Base-by-base conservation (phyloP, 2,329 filamentous ascomycete genomes). In the Thelonectria rubi region DNA sequence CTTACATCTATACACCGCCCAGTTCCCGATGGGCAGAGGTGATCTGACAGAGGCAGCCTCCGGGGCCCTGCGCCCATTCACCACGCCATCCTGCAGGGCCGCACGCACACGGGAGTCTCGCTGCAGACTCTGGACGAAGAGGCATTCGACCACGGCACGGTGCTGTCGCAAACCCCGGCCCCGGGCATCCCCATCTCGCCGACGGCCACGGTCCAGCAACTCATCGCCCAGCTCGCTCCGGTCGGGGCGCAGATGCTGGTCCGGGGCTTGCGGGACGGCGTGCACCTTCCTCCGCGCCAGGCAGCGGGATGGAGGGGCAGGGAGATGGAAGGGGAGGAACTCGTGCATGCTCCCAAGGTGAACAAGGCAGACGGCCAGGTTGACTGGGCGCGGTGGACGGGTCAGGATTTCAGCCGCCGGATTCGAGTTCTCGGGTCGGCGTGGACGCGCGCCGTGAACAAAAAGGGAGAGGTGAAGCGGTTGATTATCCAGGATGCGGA, bases 21-120 rank as follows among this genome's bases (percentile, higher is more conserved):
- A 34, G 12, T 34, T 53, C n/a, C 32, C 17, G 21, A 20, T 7
- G 14, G 14, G 46, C 14, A 45, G 20, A 11, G 43, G 18, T 14
- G 18, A 20, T 24, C 60, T 72, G 47, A 72, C 47, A 42, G 3
- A n/a, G 5, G 37, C 59, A 92, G 90, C 74, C 87, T 97, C 61
- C 89, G 91, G 60, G 95, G 95, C 2, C 86, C 95, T 11, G 92
- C 95, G 2, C 95, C 95, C 0, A 82, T 99, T 14, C 91, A 97
- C 65, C 91, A 94, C 76, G 88, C 92, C n/a, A 82, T 98, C 37
- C 81, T 98, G 14, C 79, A 84, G 26, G 79, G 83, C 12, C 81
- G 86, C 56, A 71, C 72, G 1, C 78, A 80, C 61, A 92, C 91
- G 0, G 95, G 95, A 21, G 84, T 97, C 20, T 91, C 91, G 0